These are phyloP conservation scores for Micractinium sp. DNA, from an alignment of 139 green algal species.

Conservation along the genomic window DNA sequence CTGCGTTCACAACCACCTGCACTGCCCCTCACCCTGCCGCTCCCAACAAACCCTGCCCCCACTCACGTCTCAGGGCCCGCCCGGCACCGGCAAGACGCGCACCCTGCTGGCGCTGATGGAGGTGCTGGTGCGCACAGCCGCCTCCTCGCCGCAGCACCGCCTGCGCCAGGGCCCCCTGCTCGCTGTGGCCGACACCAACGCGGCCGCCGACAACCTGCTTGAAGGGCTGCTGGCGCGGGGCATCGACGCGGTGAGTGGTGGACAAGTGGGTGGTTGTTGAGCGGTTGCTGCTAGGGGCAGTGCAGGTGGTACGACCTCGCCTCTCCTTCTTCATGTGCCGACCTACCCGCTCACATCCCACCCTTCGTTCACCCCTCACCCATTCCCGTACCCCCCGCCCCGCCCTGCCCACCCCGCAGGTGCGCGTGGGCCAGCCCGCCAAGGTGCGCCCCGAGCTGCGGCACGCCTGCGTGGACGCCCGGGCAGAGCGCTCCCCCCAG, in stretches of 20 bases:
- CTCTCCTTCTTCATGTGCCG: not conserved
- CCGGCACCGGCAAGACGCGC: constrained; percentile 87
- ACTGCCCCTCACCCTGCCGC: not conserved
- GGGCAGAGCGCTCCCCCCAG: constrained; percentile 47
- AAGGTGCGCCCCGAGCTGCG: constrained; percentile 56
- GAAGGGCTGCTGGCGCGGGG: constrained; percentile 71
- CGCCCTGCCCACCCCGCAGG: constrained; percentile 5
- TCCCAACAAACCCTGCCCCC: constrained; percentile 34
- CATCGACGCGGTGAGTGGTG: constrained; percentile 52
- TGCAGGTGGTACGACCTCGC: not conserved
- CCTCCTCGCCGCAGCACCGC: not conserved
- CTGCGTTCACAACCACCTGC: no score
- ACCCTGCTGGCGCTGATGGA: constrained; percentile 80
- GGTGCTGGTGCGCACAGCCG: constrained; percentile 45
- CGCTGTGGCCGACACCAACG: constrained; percentile 82
- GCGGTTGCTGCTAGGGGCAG: not conserved
- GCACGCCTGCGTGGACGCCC: constrained; percentile 65
- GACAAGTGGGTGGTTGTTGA: not conserved
- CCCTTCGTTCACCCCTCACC: no score
- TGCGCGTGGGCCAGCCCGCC: constrained; percentile 77
- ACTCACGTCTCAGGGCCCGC: constrained; percentile 78
- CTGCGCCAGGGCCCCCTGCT: constrained; percentile 54
- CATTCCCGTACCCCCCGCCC: not conserved
- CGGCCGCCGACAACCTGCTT: constrained; percentile 92
- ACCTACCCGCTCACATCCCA: no score